phyloP scores from a whole-genome alignment of 2,329 filamentous ascomycete genomes.

The Nigrograna mackinnonii region DNA sequence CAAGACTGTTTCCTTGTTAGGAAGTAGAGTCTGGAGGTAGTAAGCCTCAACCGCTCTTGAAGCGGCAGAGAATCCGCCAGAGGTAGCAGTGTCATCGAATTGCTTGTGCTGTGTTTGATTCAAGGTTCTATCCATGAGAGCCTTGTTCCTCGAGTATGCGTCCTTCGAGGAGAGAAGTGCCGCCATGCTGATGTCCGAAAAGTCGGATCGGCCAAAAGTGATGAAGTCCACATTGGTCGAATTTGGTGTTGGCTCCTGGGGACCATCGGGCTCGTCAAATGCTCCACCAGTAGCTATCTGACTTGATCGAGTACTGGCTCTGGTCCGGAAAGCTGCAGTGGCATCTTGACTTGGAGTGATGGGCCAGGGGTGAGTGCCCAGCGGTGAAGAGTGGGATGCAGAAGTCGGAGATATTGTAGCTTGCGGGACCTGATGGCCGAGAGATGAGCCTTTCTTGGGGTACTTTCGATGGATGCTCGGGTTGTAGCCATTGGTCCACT shows the following conservation, averaged over 20 bases:
- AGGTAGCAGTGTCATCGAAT: constrained; percentile 7
- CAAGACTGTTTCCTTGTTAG: constrained; percentile 22
- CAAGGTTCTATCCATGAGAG: constrained; percentile 19
- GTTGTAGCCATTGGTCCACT: constrained; percentile 37
- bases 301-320: too few relatives aligned
- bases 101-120: constrained; percentile 13
- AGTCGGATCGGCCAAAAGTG: constrained; percentile 23
- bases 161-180: constrained; percentile 27
- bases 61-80: constrained; percentile 22
- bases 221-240: constrained; percentile 19
- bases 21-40: constrained; percentile 44
- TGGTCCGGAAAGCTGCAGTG: too few relatives aligned
- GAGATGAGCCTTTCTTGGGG: constrained; percentile 10
- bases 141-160: constrained; percentile 11
- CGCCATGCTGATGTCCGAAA: constrained; percentile 28
- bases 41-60: constrained; percentile 26
- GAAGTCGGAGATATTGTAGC: too few relatives aligned
- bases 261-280: too few relatives aligned
- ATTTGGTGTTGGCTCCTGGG: constrained; percentile 3
- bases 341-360: too few relatives aligned
- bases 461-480: constrained; percentile 34
- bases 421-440: too few relatives aligned
- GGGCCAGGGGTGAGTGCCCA: too few relatives aligned
- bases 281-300: too few relatives aligned
- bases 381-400: too few relatives aligned